phyloP scores from a whole-genome alignment of 1,284 basidiomycete species.

The Austroboletus niveus region DNA sequence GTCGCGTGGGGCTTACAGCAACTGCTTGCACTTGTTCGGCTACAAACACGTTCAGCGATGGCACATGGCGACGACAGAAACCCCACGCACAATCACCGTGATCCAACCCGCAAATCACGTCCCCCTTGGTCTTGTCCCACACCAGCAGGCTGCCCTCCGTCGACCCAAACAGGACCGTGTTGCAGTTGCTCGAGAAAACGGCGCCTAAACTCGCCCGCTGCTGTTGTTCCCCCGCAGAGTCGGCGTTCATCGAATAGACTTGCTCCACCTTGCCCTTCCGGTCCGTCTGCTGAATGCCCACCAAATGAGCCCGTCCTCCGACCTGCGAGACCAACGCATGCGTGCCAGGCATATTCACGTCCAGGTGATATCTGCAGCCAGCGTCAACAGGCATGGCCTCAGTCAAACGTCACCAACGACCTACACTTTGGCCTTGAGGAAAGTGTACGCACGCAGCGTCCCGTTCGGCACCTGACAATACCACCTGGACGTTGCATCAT shows the following conservation, averaged over 20 bases:
- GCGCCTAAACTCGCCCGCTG: slow-evolving; percentile 41
- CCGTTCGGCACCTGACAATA: slow-evolving; percentile 63
- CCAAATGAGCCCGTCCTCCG: slow-evolving; percentile 47
- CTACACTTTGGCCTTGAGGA: slow-evolving; percentile 57
- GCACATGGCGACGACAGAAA: neutral
- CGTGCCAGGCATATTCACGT: slow-evolving; percentile 44
- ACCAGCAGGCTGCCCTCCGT: slow-evolving; percentile 52
- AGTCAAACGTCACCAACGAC: slow-evolving; percentile 20
- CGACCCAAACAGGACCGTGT: slow-evolving; percentile 53
- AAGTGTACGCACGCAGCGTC: slow-evolving; percentile 53
- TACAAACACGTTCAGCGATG: slow-evolving; percentile 27
- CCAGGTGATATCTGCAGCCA: slow-evolving; percentile 46
- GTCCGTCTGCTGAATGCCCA: slow-evolving; percentile 45
- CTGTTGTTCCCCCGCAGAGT: slow-evolving; percentile 27
- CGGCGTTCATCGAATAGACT: slow-evolving; percentile 44
- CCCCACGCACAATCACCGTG: slow-evolving; percentile 51
- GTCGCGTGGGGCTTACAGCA: slow-evolving; percentile 42
- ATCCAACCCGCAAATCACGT: slow-evolving; percentile 53
- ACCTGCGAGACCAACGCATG: slow-evolving; percentile 53
- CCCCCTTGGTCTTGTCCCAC: slow-evolving; percentile 55
- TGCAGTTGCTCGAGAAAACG: slow-evolving; percentile 48
- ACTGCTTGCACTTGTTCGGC: slow-evolving; percentile 53
- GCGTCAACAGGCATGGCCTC: slow-evolving; percentile 2
- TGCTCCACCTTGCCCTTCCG: slow-evolving; percentile 51
- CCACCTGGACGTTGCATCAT: slow-evolving; percentile 43